Evolutionary conservation across 257 asterid species (phyloP), one percentile per base, ranked within the genome.

Genomic region (Scutellaria barbata): DNA sequence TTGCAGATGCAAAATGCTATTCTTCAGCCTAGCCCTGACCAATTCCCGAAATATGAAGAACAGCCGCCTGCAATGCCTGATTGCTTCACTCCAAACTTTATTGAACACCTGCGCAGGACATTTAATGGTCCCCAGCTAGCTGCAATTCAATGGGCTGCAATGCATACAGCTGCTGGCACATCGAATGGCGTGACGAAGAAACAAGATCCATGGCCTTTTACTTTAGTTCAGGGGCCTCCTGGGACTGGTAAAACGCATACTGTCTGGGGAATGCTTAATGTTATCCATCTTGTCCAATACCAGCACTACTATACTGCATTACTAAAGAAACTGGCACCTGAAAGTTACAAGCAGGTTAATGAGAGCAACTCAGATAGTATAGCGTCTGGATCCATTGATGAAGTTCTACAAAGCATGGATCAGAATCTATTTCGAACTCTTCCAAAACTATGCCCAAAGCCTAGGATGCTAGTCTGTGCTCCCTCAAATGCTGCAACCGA

Each of bases 401-500:
- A 95, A 83, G 97, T 95, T 68, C 89, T 95, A 68, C 99, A 89
- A 77, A 92, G 89, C 83, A 95, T 95, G 99, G 98, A 95, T 86
- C 98, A 92, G 78, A 92, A 90, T 83, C 96, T 95, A 46, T 90
- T 86, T 69, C 89, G 99, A 62, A 95, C 97, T 50, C 97, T 95
- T 76, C 99, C 99, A 3, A 95, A 92, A 82, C 92, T 95, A 30
- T 95, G 99, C 76, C 99, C 99, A 5, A 95, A 95, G 80, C 99
- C 99, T 55, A 87, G 98, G 80, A 95, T 95, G 99, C 99, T 95
- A 12, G 99, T 95, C 17, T 95, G 99, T 79, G 99, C 99, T 72
- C 99, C 99, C 66, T 95, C 99, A 42, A 95, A 95, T 83, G 97
- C 99, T 41, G 99, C 99, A 41, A 95, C 99, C 50, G 99, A 95